Evolutionary conservation across 495 filamentous ascomycete species (phyloP), one percentile per base, ranked within the genome.

Genomic region (Parachaetomium inaequale): DNA sequence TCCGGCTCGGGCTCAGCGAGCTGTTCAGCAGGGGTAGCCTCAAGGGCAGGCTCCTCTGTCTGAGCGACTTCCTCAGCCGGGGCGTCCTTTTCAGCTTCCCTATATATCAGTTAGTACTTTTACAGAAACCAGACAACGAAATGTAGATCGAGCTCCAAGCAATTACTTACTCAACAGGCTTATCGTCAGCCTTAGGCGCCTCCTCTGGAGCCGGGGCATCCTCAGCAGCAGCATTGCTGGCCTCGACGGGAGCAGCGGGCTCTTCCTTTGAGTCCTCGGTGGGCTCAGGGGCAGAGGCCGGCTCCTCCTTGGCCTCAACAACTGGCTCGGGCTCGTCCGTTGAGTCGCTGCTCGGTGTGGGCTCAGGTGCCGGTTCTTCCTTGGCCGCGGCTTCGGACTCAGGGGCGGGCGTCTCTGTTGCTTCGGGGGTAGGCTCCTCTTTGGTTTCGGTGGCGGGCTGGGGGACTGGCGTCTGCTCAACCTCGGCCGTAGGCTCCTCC

Each of bases 401-500:
- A 17, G 36, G 3, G 3, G 17, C 29, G 7, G 38, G 28, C 3
- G 43, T 2, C 28, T 47, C 55, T n/a, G 10, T 26, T 11, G 28
- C 40, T 2, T 23, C 26, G 17, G 12, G 15, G n/a, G 40, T 11
- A 14, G 38, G 14, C n/a, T 57, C 55, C 17, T 46, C 55, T 40
- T 63, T 59, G 19, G 55, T 3, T 46, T 58, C 49, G 12, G 25
- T 31, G 4, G 43, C 23, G 15, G 42, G 11, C 26, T 66, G 58
- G 14, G 63, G 3, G 23, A 25, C 42, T 10, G 55, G 10, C 12
- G 60, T 58, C 31, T 54, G 49, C 23, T 47, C 8, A 6, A 36
- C n/a, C n/a, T 62, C 46, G 34, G 62, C 7, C 8, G 54, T 32
- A n/a, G 61, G 43, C 11, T n/a, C n/a, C n/a, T n/a, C n/a, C n/a